Evolutionary conservation across 1,284 basidiomycete species (phyloP).

Genomic region (Puccinia novopanici): DNA sequence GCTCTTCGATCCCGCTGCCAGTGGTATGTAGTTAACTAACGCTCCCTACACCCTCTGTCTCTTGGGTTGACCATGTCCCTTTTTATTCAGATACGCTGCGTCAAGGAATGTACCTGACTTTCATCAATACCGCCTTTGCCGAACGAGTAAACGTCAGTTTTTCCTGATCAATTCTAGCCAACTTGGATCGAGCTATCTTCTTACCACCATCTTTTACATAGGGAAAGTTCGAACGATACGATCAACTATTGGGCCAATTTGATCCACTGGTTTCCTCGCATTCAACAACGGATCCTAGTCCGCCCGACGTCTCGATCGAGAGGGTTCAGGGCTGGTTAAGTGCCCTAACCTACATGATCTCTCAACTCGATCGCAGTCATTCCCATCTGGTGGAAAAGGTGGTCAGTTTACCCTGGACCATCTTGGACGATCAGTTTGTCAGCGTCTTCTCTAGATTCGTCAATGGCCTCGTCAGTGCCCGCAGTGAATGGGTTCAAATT

Average conservation of each 20-base stretch:
- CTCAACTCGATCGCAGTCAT: slow-evolving; percentile 77
- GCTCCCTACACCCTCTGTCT: neutral
- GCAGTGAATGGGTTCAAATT: slow-evolving; percentile 84
- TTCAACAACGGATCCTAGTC: slow-evolving; percentile 36
- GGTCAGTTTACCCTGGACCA: slow-evolving; percentile 85
- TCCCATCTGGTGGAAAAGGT: slow-evolving; percentile 83
- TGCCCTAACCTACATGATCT: slow-evolving; percentile 64
- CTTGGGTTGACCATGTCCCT: neutral
- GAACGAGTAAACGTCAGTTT: slow-evolving; percentile 41
- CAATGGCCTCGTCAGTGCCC: slow-evolving; percentile 87
- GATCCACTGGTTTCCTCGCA: slow-evolving; percentile 57
- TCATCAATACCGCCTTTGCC: slow-evolving; percentile 47
- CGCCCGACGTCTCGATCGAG: slow-evolving; percentile 50
- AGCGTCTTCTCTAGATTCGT: slow-evolving; percentile 83
- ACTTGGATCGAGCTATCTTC: neutral
- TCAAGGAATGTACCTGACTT: slow-evolving; percentile 40
- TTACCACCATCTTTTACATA: slow-evolving; percentile 33
- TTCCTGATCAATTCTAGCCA: neutral
- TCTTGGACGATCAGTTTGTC: slow-evolving; percentile 77
- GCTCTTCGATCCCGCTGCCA: slow-evolving; percentile 26
- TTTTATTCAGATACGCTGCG: slow-evolving; percentile 23
- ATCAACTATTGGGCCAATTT: slow-evolving; percentile 65
- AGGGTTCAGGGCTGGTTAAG: slow-evolving; percentile 60
- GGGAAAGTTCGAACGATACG: slow-evolving; percentile 62
- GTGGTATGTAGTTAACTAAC: neutral